Evolutionary conservation across 805 yeast species (phyloP).

Genomic region (Tetrapisispora pingtungensis): DNA sequence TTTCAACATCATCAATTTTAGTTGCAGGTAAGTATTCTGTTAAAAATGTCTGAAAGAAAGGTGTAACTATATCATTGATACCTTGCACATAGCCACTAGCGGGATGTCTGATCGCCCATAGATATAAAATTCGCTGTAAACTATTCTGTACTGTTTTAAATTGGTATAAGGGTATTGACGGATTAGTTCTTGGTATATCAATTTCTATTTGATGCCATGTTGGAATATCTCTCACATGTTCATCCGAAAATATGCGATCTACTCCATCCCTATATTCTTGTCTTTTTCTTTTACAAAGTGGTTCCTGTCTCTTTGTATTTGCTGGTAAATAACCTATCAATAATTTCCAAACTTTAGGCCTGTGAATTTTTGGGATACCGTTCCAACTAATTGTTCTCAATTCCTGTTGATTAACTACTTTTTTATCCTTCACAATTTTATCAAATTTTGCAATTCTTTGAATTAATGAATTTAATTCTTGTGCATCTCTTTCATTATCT

Average conservation of each 20-base stretch:
- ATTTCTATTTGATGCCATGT: constrained; percentile 95
- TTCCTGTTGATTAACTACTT: constrained; percentile 56
- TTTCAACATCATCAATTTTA: constrained; percentile 39
- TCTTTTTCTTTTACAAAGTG: constrained; percentile 67
- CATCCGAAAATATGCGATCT: constrained; percentile 44
- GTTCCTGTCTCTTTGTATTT: constrained; percentile 61
- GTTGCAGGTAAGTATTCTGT: constrained; percentile 45
- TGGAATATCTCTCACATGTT: constrained; percentile 53
- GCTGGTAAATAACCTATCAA: constrained; percentile 85
- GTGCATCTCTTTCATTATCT: constrained; percentile 24
- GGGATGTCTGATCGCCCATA: constrained; percentile 96
- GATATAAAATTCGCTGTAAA: constrained; percentile 67
- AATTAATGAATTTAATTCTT: constrained; percentile 47
- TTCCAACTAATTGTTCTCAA: constrained; percentile 83
- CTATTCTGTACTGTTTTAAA: constrained; percentile 64
- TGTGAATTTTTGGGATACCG: constrained; percentile 73
- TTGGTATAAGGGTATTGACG: constrained; percentile 65
- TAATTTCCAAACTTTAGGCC: constrained; percentile 85
- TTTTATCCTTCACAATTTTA: constrained; percentile 40
- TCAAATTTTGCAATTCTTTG: constrained; percentile 61
- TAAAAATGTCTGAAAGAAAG: constrained; percentile 81
- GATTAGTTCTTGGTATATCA: constrained; percentile 91
- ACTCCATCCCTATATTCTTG: constrained; percentile 77
- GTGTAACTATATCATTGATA: constrained; percentile 86
- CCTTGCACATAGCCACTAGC: constrained; percentile 98